Percentiles rank a stretch among this genome's conserved stretches.
Conservation (phyloP, 2,329 filamentous ascomycete genomes). For the Stemphylium lycopersici region DNA sequence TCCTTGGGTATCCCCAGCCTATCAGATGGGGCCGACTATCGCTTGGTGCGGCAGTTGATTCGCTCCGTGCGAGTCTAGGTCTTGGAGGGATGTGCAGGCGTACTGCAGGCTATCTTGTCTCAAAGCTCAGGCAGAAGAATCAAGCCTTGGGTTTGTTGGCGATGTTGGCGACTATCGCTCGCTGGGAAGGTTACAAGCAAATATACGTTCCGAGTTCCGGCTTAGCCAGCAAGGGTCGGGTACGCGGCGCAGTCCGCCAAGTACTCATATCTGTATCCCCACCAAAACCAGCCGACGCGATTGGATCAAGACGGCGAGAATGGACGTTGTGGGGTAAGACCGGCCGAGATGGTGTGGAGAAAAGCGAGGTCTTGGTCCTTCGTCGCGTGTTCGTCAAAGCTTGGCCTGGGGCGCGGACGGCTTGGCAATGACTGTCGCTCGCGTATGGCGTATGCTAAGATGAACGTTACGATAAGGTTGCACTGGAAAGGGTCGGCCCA, state of each 20-base stretch:
- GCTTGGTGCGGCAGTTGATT: background rate
- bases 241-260: slow-evolving; percentile 10
- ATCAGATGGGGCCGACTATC: background rate
- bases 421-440: slow-evolving; percentile 16
- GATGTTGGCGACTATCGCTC: slow-evolving; percentile 22
- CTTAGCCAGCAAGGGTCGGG: slow-evolving; percentile 23
- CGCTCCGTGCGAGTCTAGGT: background rate
- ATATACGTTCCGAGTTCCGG: slow-evolving; percentile 28
- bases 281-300: background rate
- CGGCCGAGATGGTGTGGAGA: slow-evolving; percentile 14
- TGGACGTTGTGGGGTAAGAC: slow-evolving; percentile 1
- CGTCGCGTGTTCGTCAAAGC: slow-evolving; percentile 16
- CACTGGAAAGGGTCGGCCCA: slow-evolving; percentile 11
- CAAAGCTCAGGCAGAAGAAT: background rate
- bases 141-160: slow-evolving; percentile 28
- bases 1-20: background rate
- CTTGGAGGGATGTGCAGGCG: background rate
- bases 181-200: slow-evolving; percentile 29
- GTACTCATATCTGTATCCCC: slow-evolving; percentile 3
- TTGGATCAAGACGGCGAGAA: slow-evolving; percentile 4
- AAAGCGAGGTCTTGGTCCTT: slow-evolving; percentile 18
- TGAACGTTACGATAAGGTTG: background rate
- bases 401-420: slow-evolving; percentile 11
- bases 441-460: slow-evolving; percentile 15
- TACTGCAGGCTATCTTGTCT: background rate